phyloP scores from a whole-genome alignment of 306 rosid species.

The Neltuma alba region DNA sequence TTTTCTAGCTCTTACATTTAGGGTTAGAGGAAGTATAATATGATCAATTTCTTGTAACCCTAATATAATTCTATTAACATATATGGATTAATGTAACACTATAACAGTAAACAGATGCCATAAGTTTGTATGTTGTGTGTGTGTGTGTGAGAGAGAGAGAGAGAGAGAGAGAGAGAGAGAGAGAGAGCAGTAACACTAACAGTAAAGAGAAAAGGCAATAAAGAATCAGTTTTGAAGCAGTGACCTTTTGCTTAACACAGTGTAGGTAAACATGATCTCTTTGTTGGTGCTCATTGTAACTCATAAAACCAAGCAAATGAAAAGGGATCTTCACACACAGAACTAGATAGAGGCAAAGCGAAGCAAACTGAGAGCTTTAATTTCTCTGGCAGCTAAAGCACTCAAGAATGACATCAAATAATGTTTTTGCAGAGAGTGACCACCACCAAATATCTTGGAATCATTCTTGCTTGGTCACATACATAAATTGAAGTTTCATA shows the following conservation, averaged over 20 bases:
- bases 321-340: neutral
- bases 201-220: neutral
- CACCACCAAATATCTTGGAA: constrained; percentile 37
- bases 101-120: neutral
- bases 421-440: constrained; percentile 29
- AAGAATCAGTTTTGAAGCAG: neutral
- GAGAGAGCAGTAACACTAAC: too few species aligned
- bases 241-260: too few species aligned
- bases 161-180: too few species aligned
- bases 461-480: constrained; percentile 47
- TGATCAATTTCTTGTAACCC: neutral
- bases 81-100: neutral
- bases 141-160: too few species aligned
- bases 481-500: neutral
- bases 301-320: neutral
- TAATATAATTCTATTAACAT: neutral
- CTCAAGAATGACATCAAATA: constrained; percentile 38
- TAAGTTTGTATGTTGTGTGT: too few species aligned
- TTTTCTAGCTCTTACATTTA: too few species aligned
- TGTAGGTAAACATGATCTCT: too few species aligned
- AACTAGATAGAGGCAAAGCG: constrained; percentile 10
- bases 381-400: constrained; percentile 16
- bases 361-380: constrained; percentile 21
- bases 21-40: too few species aligned
- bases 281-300: neutral